Evolutionary conservation across 202 grass and related monocot genomes (phyloP).

Genomic region (Bolboschoenoplectus hybrid): DNA sequence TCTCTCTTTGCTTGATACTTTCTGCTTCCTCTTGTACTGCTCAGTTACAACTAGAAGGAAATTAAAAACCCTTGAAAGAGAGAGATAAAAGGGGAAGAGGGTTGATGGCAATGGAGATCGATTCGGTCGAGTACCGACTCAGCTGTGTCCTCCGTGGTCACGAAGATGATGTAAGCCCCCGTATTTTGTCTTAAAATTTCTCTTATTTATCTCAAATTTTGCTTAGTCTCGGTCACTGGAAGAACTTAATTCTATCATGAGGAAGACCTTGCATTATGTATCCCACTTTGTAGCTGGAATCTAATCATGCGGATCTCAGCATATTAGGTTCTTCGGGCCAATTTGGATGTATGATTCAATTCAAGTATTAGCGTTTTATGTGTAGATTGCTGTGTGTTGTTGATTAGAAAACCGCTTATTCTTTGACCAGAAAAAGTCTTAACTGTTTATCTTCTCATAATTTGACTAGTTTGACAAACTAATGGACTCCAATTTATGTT

Average conservation of each 20-base stretch:
- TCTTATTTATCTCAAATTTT: constrained; percentile 39
- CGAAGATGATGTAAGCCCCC: constrained; percentile 77
- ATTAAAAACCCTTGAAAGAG: background rate
- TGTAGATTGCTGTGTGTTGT: background rate
- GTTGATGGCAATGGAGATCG: constrained; percentile 38
- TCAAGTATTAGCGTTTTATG: background rate
- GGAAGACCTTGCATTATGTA: background rate
- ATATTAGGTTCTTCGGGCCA: background rate
- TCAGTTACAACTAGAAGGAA: background rate
- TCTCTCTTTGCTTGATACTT: background rate
- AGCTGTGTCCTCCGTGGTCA: constrained; percentile 65
- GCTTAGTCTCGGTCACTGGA: constrained; percentile 39
- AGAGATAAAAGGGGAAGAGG: background rate
- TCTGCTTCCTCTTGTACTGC: constrained; percentile 7
- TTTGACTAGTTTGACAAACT: background rate
- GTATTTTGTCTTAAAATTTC: background rate
- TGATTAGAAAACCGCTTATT: background rate
- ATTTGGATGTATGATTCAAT: background rate
- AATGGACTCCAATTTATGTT: background rate
- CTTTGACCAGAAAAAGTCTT: background rate
- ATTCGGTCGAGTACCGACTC: constrained; percentile 61
- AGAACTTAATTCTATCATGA: background rate
- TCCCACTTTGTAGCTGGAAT: background rate
- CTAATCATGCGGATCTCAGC: background rate
- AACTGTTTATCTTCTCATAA: background rate